phyloP scores from a whole-genome alignment of 169 alveolate species.

The Plasmodium malariae region DNA sequence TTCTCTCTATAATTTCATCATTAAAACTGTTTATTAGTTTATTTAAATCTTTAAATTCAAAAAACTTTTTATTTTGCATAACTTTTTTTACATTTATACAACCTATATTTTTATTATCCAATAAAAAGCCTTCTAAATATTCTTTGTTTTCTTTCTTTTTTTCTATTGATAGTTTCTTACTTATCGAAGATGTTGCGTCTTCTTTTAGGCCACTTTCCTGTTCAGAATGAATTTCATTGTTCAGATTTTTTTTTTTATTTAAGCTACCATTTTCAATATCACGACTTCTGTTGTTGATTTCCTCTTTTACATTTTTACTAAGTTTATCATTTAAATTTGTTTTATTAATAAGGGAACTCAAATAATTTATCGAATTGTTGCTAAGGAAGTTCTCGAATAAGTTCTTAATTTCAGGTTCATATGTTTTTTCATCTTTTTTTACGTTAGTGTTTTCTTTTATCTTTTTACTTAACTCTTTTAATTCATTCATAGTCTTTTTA shows the following conservation, averaged over 20 bases:
- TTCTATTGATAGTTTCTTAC: constrained; percentile 3
- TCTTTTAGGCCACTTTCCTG: background rate
- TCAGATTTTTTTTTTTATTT: background rate
- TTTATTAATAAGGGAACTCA: constrained; percentile 61
- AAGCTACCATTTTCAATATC: background rate
- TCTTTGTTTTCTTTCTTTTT: constrained; percentile 10
- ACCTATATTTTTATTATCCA: constrained; percentile 22
- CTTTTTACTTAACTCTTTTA: constrained; percentile 67
- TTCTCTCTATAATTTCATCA: constrained; percentile 56
- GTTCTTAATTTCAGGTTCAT: constrained; percentile 71
- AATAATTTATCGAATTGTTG: constrained; percentile 67
- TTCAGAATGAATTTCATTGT: constrained; percentile 11
- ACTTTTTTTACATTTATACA: constrained; percentile 49
- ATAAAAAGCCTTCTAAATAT: background rate
- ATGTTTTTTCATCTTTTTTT: constrained; percentile 60
- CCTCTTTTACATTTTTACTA: constrained; percentile 16
- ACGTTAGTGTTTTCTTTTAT: constrained; percentile 61
- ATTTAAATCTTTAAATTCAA: constrained; percentile 62
- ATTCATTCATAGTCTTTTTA: constrained; percentile 55
- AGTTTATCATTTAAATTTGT: constrained; percentile 27
- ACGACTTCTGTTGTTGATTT: background rate
- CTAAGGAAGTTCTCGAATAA: constrained; percentile 61
- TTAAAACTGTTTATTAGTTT: constrained; percentile 39
- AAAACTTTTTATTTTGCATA: constrained; percentile 48
- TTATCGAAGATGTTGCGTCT: background rate